phyloP scores from a whole-genome alignment of 2,329 filamentous ascomycete genomes.

The Pyrenochaeta sp. region DNA sequence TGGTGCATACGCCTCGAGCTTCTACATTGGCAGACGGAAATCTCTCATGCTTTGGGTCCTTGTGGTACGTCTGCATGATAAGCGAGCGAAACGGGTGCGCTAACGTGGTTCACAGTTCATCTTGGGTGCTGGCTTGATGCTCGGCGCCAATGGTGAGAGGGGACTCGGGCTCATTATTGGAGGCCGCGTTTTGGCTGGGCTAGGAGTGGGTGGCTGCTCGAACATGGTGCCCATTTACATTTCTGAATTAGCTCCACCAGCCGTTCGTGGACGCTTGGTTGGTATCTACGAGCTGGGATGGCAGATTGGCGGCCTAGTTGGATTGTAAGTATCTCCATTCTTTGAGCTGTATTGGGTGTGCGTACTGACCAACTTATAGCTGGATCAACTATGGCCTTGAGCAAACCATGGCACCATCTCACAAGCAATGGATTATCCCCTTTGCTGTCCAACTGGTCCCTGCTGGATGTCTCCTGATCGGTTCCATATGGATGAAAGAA shows the following conservation, averaged over 20 bases:
- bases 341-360: constrained; percentile 52
- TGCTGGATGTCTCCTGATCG: constrained; percentile 63
- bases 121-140: constrained; percentile 74
- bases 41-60: constrained; percentile 67
- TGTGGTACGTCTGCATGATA: constrained; percentile 44
- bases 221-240: constrained; percentile 69
- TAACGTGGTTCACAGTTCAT: constrained; percentile 58
- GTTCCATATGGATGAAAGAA: constrained; percentile 53
- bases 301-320: constrained; percentile 52
- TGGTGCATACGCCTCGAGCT: constrained; percentile 64
- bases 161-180: constrained; percentile 66
- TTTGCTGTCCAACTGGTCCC: constrained; percentile 73
- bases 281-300: constrained; percentile 59
- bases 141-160: constrained; percentile 57
- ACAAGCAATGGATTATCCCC: constrained; percentile 56
- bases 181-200: constrained; percentile 64
- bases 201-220: constrained; percentile 64
- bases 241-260: constrained; percentile 64
- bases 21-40: constrained; percentile 71
- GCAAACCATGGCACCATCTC: constrained; percentile 53
- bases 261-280: constrained; percentile 65
- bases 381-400: constrained; percentile 55
- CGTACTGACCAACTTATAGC: constrained; percentile 28
- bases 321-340: constrained; percentile 32
- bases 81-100: not conserved